Percentiles rank a stretch among this genome's conserved stretches.
Evolutionary conservation across 2,329 filamentous ascomycete genomes (phyloP).

Genomic region (Dothideomycetes sp.): DNA sequence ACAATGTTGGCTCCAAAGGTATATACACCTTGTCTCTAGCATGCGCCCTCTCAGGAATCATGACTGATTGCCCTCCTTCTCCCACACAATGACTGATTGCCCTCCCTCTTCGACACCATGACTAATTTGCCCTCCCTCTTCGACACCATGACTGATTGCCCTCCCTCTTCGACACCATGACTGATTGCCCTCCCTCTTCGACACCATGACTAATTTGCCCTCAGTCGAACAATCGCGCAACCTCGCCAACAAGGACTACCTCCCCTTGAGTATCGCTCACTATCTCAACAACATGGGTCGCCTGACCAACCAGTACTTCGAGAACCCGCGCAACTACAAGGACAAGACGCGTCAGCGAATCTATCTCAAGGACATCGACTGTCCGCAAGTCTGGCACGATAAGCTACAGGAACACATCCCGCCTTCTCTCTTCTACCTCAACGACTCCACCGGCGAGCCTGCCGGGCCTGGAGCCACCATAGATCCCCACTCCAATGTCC

Average conservation of each 20-base stretch:
- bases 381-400: slow-evolving; percentile 75
- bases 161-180: too few species aligned
- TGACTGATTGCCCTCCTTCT: too few species aligned
- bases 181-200: too few species aligned
- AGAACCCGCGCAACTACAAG: slow-evolving; percentile 59
- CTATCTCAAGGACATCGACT: slow-evolving; percentile 96
- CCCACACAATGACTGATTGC: too few species aligned
- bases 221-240: slow-evolving; percentile 77
- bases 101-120: not conserved
- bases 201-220: not conserved
- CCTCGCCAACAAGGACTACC: slow-evolving; percentile 58
- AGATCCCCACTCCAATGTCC: slow-evolving; percentile 27
- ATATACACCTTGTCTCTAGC: too few species aligned
- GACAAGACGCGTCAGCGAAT: slow-evolving; percentile 74
- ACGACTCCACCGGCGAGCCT: slow-evolving; percentile 57
- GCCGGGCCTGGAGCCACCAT: slow-evolving; percentile 45
- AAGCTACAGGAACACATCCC: slow-evolving; percentile 70
- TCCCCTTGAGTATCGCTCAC: slow-evolving; percentile 79
- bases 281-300: slow-evolving; percentile 81
- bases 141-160: too few species aligned
- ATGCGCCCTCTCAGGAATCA: too few species aligned
- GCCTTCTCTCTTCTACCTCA: slow-evolving; percentile 77
- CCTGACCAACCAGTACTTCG: slow-evolving; percentile 68
- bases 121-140: slow-evolving; percentile 27
- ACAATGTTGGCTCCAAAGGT: slow-evolving; percentile 68